A percentile compares a stretch with the other conserved stretches of the same genome.
phyloP scores from a whole-genome alignment of 371 early-diverging fungal species.

The Mucor circinelloides region DNA sequence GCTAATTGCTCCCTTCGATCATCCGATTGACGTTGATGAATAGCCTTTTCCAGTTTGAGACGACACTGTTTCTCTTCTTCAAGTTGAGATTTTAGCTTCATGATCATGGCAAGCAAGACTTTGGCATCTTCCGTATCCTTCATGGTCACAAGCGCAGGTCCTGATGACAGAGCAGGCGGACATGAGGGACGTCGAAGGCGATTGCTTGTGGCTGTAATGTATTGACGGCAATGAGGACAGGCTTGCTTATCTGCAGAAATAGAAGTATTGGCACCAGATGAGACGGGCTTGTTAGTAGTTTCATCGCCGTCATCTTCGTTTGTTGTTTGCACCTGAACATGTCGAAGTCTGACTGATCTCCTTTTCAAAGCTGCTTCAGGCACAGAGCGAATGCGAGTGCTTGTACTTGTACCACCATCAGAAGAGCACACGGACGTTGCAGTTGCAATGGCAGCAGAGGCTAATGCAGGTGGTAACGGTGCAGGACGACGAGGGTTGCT shows the following conservation, averaged over 20 bases:
- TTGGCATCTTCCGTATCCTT: constrained; percentile 7
- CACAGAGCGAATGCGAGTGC: constrained; percentile 9
- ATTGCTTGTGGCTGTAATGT: neutral
- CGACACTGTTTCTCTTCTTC: constrained; percentile 52
- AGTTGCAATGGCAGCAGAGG: constrained; percentile 39
- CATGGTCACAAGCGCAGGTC: neutral
- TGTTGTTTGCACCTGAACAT: constrained; percentile 40
- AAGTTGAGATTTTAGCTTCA: constrained; percentile 42
- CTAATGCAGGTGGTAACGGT: constrained; percentile 35
- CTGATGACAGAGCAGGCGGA: constrained; percentile 38
- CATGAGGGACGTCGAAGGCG: constrained; percentile 26
- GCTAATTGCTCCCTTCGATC: constrained; percentile 16
- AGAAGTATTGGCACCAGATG: neutral
- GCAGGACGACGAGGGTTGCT: constrained; percentile 32
- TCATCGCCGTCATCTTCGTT: neutral
- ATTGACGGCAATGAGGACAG: constrained; percentile 41
- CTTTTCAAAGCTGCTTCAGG: constrained; percentile 42
- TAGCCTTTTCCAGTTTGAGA: constrained; percentile 27
- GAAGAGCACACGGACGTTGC: constrained; percentile 16
- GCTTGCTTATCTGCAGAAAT: neutral
- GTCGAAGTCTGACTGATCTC: constrained; percentile 38
- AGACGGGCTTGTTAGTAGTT: neutral
- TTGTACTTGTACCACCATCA: neutral
- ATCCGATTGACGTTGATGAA: constrained; percentile 14
- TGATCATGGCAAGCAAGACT: constrained; percentile 28